Percentiles rank a stretch among this genome's conserved stretches.
Conservation (phyloP, 2,329 filamentous ascomycete species). For the Fusarium falciforme region DNA sequence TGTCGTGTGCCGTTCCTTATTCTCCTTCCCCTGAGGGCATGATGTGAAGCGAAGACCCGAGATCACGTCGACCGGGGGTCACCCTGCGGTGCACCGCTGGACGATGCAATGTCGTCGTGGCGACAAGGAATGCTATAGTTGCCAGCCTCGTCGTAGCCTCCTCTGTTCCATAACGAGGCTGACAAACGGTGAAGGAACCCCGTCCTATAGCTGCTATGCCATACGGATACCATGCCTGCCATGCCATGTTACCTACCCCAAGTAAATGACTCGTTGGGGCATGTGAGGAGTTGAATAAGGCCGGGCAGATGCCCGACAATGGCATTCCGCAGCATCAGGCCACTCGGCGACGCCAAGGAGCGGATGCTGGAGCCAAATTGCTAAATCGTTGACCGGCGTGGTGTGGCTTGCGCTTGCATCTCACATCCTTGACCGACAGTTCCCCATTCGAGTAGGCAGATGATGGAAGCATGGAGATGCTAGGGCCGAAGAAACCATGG, state of each 20-base stretch:
- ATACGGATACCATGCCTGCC: not conserved
- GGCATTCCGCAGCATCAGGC: conserved; percentile 38
- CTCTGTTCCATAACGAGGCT: conserved; percentile 20
- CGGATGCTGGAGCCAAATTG: conserved; percentile 16
- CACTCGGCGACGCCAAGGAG: conserved; percentile 32
- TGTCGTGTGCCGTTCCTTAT: conserved; percentile 14
- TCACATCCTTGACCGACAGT: conserved; percentile 35
- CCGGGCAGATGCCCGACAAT: conserved; percentile 26
- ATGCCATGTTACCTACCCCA: not conserved
- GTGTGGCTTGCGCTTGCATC: conserved; percentile 39
- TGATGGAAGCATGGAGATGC: conserved; percentile 8
- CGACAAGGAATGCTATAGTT: conserved; percentile 1
- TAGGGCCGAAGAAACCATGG: not conserved
- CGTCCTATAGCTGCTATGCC: not conserved
- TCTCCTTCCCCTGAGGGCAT: not conserved
- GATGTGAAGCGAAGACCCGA: not conserved
- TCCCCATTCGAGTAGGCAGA: conserved; percentile 10
- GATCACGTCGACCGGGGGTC: not conserved
- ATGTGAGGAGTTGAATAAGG: conserved; percentile 28
- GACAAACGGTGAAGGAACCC: conserved; percentile 12
- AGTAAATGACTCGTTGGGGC: conserved; percentile 26
- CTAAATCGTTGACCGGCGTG: conserved; percentile 31
- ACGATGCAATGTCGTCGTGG: not conserved
- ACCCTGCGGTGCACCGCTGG: not conserved
- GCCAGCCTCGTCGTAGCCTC: conserved; percentile 22